Evolutionary conservation across 257 asterid species (phyloP).

Genomic region (Anisodus tanguticus): DNA sequence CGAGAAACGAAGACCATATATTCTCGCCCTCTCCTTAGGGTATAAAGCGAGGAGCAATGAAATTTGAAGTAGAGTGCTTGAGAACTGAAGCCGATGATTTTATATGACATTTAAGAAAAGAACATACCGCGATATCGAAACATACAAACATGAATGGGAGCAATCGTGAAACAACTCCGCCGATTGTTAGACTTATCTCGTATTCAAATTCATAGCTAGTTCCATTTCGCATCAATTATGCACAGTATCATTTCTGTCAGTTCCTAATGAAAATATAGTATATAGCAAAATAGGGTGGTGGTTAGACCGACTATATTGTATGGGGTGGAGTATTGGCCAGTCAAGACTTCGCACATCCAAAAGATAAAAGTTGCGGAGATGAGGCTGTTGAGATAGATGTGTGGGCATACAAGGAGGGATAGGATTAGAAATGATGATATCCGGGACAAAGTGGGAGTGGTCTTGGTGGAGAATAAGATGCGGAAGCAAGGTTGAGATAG

Average conservation of each 20-base stretch:
- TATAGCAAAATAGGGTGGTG: too few relatives aligned
- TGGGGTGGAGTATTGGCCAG: too few relatives aligned
- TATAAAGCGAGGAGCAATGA: not conserved
- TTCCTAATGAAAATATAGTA: not conserved
- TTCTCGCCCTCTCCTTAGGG: not conserved
- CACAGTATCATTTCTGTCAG: conserved; percentile 13
- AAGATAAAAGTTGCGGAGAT: too few relatives aligned
- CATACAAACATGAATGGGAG: not conserved
- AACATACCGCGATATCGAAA: not conserved
- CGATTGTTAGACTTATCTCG: not conserved
- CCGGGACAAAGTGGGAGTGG: too few relatives aligned
- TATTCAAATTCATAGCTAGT: conserved; percentile 4
- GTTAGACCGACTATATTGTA: too few relatives aligned
- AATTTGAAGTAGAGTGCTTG: not conserved
- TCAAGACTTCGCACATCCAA: too few relatives aligned
- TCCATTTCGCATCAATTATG: not conserved
- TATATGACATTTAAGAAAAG: not conserved
- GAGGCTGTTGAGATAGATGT: too few relatives aligned
- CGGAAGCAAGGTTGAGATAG: too few relatives aligned
- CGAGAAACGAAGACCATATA: not conserved
- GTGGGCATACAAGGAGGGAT: too few relatives aligned
- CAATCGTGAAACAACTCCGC: not conserved
- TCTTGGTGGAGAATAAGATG: too few relatives aligned
- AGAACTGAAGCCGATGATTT: not conserved
- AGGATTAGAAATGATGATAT: too few relatives aligned